Percentiles rank a stretch among this genome's conserved stretches.
phyloP scores from a whole-genome alignment of 257 asterid species.

The Scutellaria baicalensis region DNA sequence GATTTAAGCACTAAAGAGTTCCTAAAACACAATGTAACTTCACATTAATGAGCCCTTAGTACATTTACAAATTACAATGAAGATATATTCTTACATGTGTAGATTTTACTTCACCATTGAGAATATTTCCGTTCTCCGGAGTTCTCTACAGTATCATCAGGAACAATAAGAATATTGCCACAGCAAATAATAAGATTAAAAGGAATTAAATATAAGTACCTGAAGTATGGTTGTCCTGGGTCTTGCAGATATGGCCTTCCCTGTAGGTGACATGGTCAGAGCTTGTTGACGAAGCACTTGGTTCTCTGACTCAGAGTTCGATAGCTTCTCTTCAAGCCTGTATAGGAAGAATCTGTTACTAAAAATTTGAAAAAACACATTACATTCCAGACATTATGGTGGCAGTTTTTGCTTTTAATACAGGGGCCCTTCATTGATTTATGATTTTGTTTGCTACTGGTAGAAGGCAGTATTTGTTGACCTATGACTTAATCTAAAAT shows the following conservation, averaged over 20 bases:
- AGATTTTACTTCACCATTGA: conserved; percentile 56
- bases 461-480: neutral
- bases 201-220: conserved; percentile 38
- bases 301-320: conserved; percentile 88
- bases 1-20: neutral
- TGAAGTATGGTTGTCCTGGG: conserved; percentile 67
- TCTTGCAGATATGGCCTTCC: conserved; percentile 66
- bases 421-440: neutral
- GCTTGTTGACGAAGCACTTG: conserved; percentile 99
- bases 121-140: conserved; percentile 66
- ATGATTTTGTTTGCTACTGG: neutral
- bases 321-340: conserved; percentile 96
- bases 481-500: neutral
- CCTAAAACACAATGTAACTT: neutral
- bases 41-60: neutral
- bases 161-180: conserved; percentile 19
- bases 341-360: conserved; percentile 11
- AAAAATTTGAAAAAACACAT: neutral
- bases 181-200: conserved; percentile 8
- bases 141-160: conserved; percentile 58
- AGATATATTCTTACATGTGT: conserved; percentile 38
- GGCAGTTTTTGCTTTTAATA: neutral
- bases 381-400: neutral
- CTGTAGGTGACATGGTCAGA: conserved; percentile 90
- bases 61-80: neutral